phyloP scores from a whole-genome alignment of 108 stramenopile species.

The Nitzschia palea region DNA sequence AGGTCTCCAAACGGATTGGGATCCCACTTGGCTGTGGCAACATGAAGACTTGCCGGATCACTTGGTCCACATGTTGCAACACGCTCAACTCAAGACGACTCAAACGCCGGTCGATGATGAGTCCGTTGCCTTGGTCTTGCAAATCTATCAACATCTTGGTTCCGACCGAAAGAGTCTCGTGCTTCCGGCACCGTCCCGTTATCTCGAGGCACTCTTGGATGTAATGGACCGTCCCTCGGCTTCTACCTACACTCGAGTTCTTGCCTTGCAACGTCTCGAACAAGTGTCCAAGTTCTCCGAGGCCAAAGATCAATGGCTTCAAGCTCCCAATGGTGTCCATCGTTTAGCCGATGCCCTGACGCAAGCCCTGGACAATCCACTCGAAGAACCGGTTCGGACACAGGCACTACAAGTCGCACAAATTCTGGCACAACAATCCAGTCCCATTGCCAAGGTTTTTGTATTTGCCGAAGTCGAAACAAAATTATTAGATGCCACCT shows the following conservation, averaged over 20 bases:
- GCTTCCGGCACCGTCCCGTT: slow-evolving; percentile 8
- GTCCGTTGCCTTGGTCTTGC: slow-evolving; percentile 14
- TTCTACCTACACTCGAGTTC: slow-evolving; percentile 60
- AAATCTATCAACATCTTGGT: slow-evolving; percentile 22
- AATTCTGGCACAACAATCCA: slow-evolving; percentile 42
- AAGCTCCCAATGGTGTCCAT: slow-evolving; percentile 79
- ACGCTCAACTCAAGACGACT: slow-evolving; percentile 23
- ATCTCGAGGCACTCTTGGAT: slow-evolving; percentile 58
- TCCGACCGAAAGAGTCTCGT: not conserved
- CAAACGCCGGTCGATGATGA: slow-evolving; percentile 12
- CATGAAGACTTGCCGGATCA: slow-evolving; percentile 25
- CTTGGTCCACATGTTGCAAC: slow-evolving; percentile 25
- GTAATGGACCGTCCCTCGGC: slow-evolving; percentile 25
- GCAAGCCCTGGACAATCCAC: slow-evolving; percentile 22
- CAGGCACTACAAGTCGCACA: slow-evolving; percentile 60
- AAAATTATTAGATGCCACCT: slow-evolving; percentile 50
- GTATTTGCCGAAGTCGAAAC: slow-evolving; percentile 69
- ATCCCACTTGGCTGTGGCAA: slow-evolving; percentile 25
- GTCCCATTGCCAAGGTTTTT: slow-evolving; percentile 63
- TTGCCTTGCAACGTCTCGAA: slow-evolving; percentile 56
- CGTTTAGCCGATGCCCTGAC: slow-evolving; percentile 61
- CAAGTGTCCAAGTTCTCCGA: slow-evolving; percentile 34
- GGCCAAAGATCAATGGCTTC: slow-evolving; percentile 59
- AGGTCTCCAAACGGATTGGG: slow-evolving; percentile 8
- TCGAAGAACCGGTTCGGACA: slow-evolving; percentile 59